phyloP scores from a whole-genome alignment of 257 asterid genomes.

The Salvia miltiorrhiza region DNA sequence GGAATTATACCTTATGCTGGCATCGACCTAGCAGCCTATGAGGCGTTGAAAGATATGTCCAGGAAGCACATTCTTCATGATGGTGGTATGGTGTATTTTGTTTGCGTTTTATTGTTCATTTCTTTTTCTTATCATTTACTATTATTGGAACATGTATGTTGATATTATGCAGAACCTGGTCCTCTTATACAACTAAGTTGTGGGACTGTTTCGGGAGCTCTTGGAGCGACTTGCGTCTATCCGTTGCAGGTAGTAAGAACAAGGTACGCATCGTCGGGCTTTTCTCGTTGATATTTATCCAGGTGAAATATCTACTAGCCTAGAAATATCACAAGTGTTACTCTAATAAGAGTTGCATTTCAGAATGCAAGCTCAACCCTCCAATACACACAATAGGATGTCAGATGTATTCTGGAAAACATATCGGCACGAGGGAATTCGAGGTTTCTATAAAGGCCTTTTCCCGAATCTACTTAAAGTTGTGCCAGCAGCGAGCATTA shows the following conservation, averaged over 20 bases:
- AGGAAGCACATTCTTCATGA: constrained; percentile 70
- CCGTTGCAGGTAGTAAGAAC: constrained; percentile 97
- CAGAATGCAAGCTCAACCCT: constrained; percentile 95
- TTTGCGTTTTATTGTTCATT: neutral
- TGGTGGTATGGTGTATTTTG: constrained; percentile 55
- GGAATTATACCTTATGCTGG: constrained; percentile 97
- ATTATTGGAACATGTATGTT: constrained; percentile 13
- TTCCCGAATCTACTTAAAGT: constrained; percentile 95
- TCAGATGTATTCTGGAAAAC: constrained; percentile 72
- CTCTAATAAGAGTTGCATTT: constrained; percentile 22
- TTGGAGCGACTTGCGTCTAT: constrained; percentile 95
- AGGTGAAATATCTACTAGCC: neutral
- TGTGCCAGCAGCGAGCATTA: constrained; percentile 94
- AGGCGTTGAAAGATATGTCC: constrained; percentile 84
- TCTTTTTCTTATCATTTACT: neutral
- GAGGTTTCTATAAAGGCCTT: constrained; percentile 95
- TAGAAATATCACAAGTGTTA: too few relatives aligned
- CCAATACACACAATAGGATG: constrained; percentile 50
- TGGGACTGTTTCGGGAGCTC: constrained; percentile 92
- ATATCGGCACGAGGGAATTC: constrained; percentile 54
- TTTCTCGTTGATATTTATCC: constrained; percentile 2
- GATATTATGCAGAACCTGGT: constrained; percentile 79
- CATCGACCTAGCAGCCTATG: constrained; percentile 87
- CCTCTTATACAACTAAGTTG: constrained; percentile 86
- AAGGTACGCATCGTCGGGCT: constrained; percentile 44